Evolutionary conservation across 108 stramenopile genomes (phyloP).

Genomic region (Skeletonema marinoi): DNA sequence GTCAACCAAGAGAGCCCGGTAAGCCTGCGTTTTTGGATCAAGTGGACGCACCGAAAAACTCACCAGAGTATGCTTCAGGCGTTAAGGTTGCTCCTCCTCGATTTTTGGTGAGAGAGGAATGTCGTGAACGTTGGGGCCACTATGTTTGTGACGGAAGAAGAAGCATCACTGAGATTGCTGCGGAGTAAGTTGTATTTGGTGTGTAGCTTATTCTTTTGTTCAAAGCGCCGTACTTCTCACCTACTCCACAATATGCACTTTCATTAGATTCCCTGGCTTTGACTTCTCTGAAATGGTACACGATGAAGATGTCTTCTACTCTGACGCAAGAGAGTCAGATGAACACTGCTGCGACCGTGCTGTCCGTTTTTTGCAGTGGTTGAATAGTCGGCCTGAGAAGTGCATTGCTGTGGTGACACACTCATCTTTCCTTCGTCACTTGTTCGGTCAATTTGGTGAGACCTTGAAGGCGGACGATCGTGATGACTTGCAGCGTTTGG

Average conservation of each 20-base stretch:
- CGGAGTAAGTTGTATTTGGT: conserved; percentile 13
- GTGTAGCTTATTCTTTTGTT: background rate
- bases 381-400: conserved; percentile 35
- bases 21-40: conserved; percentile 17
- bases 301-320: conserved; percentile 47
- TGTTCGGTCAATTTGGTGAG: conserved; percentile 49
- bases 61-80: background rate
- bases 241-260: background rate
- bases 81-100: background rate
- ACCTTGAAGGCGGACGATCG: conserved; percentile 19
- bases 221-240: background rate
- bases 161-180: conserved; percentile 39
- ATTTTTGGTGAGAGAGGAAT: conserved; percentile 34
- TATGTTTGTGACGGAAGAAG: conserved; percentile 73
- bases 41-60: conserved; percentile 3
- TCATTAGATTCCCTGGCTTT: conserved; percentile 19
- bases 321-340: conserved; percentile 36
- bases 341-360: conserved; percentile 28
- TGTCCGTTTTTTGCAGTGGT: conserved; percentile 38
- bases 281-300: conserved; percentile 37
- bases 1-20: conserved; percentile 13
- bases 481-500: conserved; percentile 29
- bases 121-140: conserved; percentile 70
- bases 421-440: conserved; percentile 41
- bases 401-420: conserved; percentile 58